Evolutionary conservation across 305 asterid genomes (phyloP).

Genomic region (Striga hermonthica): DNA sequence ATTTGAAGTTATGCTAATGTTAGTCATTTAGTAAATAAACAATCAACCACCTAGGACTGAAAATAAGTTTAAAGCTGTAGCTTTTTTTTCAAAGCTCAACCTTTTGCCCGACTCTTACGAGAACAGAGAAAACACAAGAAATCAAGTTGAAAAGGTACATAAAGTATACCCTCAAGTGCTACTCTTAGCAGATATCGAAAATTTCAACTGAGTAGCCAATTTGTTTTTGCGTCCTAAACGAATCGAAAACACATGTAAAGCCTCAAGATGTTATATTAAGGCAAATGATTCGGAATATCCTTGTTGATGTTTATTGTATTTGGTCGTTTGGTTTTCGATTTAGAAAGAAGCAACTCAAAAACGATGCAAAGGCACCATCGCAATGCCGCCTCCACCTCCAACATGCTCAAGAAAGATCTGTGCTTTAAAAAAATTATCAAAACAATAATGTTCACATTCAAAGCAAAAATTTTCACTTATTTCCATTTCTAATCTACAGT

Average conservation of each 20-base stretch:
- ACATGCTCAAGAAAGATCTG: conserved; percentile 35
- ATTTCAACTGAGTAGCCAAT: no score
- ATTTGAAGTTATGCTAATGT: no score
- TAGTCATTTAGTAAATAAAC: no score
- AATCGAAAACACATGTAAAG: not conserved
- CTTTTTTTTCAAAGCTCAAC: conserved; percentile 62
- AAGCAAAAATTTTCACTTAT: conserved; percentile 41
- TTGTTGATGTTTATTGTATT: not conserved
- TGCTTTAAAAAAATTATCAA: conserved; percentile 39
- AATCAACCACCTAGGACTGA: not conserved
- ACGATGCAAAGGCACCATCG: conserved; percentile 42
- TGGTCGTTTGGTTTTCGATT: not conserved
- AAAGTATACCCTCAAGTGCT: not conserved
- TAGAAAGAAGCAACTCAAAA: conserved; percentile 41
- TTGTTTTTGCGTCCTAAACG: not conserved
- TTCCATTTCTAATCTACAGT: not conserved
- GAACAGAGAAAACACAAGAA: conserved; percentile 40
- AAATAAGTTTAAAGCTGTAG: no score
- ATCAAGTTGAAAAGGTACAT: conserved; percentile 46
- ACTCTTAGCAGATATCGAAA: not conserved
- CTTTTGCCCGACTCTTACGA: conserved; percentile 44
- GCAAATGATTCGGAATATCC: not conserved
- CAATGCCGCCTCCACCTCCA: conserved; percentile 49
- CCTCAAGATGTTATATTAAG: no score
- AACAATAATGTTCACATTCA: conserved; percentile 27